Conservation (phyloP, 805 yeast species). For the Sungouiella thailandica region DNA sequence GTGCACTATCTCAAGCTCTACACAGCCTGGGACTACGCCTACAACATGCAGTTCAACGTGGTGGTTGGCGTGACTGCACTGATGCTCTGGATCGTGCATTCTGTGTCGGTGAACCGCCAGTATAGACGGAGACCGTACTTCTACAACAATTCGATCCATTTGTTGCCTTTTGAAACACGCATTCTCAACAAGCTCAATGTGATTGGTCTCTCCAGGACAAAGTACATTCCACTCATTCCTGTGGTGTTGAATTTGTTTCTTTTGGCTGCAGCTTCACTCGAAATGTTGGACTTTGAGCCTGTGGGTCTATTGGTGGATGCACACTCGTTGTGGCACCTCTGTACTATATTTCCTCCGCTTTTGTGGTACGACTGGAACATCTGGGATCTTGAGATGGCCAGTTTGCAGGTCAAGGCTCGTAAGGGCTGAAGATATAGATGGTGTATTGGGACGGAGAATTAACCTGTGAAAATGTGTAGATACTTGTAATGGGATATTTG, state of each 20-base stretch:
- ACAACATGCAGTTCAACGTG: slow-evolving; percentile 30
- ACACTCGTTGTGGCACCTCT: slow-evolving; percentile 90
- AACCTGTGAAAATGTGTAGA: too few species aligned
- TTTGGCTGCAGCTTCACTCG: slow-evolving; percentile 27
- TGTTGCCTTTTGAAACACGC: slow-evolving; percentile 36
- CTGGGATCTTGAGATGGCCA: slow-evolving; percentile 37
- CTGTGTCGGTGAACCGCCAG: slow-evolving; percentile 16
- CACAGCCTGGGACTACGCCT: slow-evolving; percentile 35
- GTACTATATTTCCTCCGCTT: slow-evolving; percentile 77
- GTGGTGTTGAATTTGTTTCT: slow-evolving; percentile 30
- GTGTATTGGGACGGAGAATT: too few species aligned
- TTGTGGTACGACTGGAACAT: slow-evolving; percentile 63
- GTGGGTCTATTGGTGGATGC: slow-evolving; percentile 65
- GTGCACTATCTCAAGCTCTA: slow-evolving; percentile 26
- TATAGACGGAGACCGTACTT: slow-evolving; percentile 13
- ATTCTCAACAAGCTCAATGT: slow-evolving; percentile 27
- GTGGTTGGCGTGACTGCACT: slow-evolving; percentile 27
- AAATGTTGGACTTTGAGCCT: slow-evolving; percentile 34
- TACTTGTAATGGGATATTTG: too few species aligned
- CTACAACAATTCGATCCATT: slow-evolving; percentile 32
- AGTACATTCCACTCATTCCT: slow-evolving; percentile 31
- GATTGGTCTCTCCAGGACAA: slow-evolving; percentile 22
- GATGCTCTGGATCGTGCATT: slow-evolving; percentile 31
- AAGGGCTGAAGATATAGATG: background rate
- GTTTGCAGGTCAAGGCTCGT: slow-evolving; percentile 9